Percentiles rank a stretch among this genome's conserved stretches.
Conservation (phyloP, 75 land plant genomes). For the Larix kaempferi region DNA sequence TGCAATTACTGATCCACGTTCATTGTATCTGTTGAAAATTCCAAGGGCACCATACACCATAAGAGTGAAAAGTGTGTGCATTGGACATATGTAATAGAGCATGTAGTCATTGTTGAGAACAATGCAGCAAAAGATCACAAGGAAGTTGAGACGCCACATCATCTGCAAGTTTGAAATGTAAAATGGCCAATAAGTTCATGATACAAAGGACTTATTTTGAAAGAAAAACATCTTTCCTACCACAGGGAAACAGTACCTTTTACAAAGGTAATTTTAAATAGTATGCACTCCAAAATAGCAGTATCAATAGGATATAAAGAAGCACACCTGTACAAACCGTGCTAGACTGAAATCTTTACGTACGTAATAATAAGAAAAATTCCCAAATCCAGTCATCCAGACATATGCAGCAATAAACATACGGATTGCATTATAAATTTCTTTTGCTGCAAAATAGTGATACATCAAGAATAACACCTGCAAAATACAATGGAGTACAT, state of each 20-base stretch:
- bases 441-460: slow-evolving; percentile 96
- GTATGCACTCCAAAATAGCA: neutral
- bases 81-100: slow-evolving; percentile 99
- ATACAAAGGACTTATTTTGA: too few species aligned
- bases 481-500: neutral
- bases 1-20: slow-evolving; percentile 76
- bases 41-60: slow-evolving; percentile 98
- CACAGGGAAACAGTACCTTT: neutral
- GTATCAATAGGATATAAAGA: neutral
- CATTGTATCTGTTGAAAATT: slow-evolving; percentile 87
- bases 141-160: slow-evolving; percentile 99
- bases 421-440: slow-evolving; percentile 97
- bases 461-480: slow-evolving; percentile 96
- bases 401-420: slow-evolving; percentile 97
- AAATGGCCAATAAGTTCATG: neutral
- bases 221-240: too few species aligned
- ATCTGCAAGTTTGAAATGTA: slow-evolving; percentile 53
- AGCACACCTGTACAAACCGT: slow-evolving; percentile 86
- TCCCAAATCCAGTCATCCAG: slow-evolving; percentile 99
- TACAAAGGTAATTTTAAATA: neutral
- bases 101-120: slow-evolving; percentile 92
- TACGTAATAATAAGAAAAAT: slow-evolving; percentile 96
- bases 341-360: slow-evolving; percentile 95
- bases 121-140: slow-evolving; percentile 89
- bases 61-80: slow-evolving; percentile 98